Base-by-base conservation (phyloP, 257 asterid genomes). In the Galeopsis tetrahit region DNA sequence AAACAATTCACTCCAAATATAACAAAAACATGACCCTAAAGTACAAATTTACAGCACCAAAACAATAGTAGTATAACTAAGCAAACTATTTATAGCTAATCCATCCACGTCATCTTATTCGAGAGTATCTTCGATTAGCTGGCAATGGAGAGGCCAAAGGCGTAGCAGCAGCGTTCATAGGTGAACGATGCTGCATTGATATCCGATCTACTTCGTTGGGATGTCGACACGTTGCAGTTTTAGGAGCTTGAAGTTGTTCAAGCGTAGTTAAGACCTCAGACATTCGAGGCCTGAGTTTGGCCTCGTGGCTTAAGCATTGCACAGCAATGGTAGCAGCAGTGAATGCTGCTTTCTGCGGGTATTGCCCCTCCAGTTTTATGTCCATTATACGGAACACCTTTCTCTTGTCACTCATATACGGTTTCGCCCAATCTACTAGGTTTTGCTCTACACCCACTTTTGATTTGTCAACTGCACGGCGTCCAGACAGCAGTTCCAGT, bases 101-200 rank as follows among this genome's bases (percentile, higher is more conserved):
- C 49, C 15, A 48, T 36, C 49, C 15, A 55, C 73, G 72, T 90
- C 85, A 89, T 69, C 85, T 72, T 15, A 66, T 82, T 4, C 86
- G 83, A 0, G 89, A 79, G 6, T 90, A 66, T 78, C 83, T 86
- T 38, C 85, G 82, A 35, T 63, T 78, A 0, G 84, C 73, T 10
- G 89, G 90, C 77, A 79, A 60, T 2, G 93, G 91, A 5, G 96
- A 91, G 5, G 85, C 93, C 79, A 74, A 49, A 5, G 77, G 64
- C 9, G 70, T 72, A 49, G 56, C 56, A n/a, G 56, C 56, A n/a
- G 63, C 52, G n/a, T 40, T 53, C 58, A 51, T 63, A 3, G 77
- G 77, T 10, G 77, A 64, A n/a, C 31, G 77, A 39, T 73, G 77
- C 2, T 73, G 63, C 36, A 40, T 53, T 10, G 66, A n/a, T 8